Evolutionary conservation across 352 stramenopile genomes (phyloP).

Genomic region (Phytophthora aleatoria): DNA sequence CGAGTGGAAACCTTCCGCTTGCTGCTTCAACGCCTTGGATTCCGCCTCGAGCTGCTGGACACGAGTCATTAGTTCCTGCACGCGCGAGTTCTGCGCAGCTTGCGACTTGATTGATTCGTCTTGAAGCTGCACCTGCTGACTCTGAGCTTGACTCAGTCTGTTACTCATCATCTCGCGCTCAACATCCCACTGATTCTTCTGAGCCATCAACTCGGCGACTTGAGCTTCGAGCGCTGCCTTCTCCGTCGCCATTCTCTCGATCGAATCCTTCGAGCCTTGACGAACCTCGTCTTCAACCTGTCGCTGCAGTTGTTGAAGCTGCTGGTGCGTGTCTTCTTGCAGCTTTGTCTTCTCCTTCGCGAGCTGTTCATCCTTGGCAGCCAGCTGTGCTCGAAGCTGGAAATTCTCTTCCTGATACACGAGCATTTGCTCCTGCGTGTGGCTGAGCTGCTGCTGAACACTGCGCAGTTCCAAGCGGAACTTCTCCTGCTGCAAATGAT

Average conservation of each 20-base stretch:
- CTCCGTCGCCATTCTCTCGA: conserved; percentile 48
- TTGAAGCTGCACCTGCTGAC: conserved; percentile 58
- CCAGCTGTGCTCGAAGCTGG: conserved; percentile 54
- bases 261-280: conserved; percentile 55
- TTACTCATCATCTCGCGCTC: conserved; percentile 56
- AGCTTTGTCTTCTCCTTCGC: conserved; percentile 57
- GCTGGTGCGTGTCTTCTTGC: conserved; percentile 64
- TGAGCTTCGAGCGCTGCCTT: conserved; percentile 53
- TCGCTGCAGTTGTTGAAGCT: conserved; percentile 58
- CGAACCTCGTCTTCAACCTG: conserved; percentile 65
- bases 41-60: conserved; percentile 55
- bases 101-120: conserved; percentile 60
- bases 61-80: conserved; percentile 54
- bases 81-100: conserved; percentile 47
- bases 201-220: conserved; percentile 42
- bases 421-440: conserved; percentile 73
- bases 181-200: conserved; percentile 57
- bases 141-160: conserved; percentile 55
- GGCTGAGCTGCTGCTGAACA: conserved; percentile 65
- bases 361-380: conserved; percentile 62
- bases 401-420: conserved; percentile 77
- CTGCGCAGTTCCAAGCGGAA: conserved; percentile 66
- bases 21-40: conserved; percentile 41
- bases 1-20: conserved; percentile 48
- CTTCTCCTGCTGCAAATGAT: conserved; percentile 73